These are phyloP conservation scores for Sanghuangporus weigelae DNA, from an alignment of 1,284 basidiomycete species.

Conservation along the genomic window DNA sequence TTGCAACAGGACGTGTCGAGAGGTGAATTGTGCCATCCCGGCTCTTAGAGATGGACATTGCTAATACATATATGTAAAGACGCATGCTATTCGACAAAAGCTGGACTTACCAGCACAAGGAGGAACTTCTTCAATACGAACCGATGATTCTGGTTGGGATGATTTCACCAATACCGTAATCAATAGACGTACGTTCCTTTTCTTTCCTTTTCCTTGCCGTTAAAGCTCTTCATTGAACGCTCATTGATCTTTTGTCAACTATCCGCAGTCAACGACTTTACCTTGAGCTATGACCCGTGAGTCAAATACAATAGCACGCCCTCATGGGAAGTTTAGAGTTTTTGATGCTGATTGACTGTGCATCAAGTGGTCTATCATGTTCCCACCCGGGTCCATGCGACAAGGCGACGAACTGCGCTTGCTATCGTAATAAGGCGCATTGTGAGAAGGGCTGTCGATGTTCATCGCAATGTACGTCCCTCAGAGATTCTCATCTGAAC, in stretches of 20 bases:
- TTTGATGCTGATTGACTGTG: background rate
- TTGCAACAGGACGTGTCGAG: slow-evolving; percentile 33
- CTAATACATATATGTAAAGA: background rate
- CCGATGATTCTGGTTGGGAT: background rate
- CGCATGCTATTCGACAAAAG: background rate
- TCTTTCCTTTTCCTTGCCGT: background rate
- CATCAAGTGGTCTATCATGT: slow-evolving; percentile 26
- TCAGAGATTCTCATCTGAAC: background rate
- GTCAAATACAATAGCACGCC: background rate
- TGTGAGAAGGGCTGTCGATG: slow-evolving; percentile 40
- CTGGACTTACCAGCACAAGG: background rate
- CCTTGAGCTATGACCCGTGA: background rate
- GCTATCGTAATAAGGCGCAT: slow-evolving; percentile 29
- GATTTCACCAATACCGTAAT: background rate
- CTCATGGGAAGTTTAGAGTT: background rate
- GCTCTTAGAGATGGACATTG: background rate
- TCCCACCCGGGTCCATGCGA: slow-evolving; percentile 37
- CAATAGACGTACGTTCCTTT: background rate
- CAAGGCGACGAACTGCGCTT: slow-evolving; percentile 28
- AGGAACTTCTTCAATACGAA: background rate
- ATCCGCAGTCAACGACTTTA: slow-evolving; percentile 15
- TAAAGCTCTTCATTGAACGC: background rate
- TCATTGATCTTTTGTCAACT: slow-evolving; percentile 1
- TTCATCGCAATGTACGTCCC: slow-evolving; percentile 28
- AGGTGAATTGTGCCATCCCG: slow-evolving; percentile 27